These are phyloP conservation scores for Collariella sp. DNA, from an alignment of 495 filamentous ascomycete species.

Conservation along the genomic window DNA sequence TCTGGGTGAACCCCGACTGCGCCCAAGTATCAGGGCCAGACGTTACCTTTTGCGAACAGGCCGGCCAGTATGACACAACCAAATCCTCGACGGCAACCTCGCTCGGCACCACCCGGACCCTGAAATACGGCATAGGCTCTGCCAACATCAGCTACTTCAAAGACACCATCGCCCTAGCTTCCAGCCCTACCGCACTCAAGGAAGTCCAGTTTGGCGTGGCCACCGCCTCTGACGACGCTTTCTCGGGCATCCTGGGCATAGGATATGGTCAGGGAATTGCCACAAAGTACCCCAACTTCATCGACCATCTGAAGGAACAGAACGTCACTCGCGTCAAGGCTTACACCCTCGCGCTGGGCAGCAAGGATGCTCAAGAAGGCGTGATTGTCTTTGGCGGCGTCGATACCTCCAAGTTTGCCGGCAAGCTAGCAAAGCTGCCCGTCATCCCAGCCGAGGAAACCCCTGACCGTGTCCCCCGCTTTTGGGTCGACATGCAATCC, in stretches of 20 bases:
- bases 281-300: constrained; percentile 37
- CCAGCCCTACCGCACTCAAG: constrained; percentile 28
- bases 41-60: constrained; percentile 34
- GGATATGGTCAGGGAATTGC: constrained; percentile 37
- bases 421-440: constrained; percentile 58
- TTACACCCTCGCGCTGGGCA: constrained; percentile 41
- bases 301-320: constrained; percentile 36
- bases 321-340: constrained; percentile 38
- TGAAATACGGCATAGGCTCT: constrained; percentile 40
- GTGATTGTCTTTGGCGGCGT: constrained; percentile 88
- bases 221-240: constrained; percentile 30
- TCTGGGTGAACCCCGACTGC: constrained; percentile 46
- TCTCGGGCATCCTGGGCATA: constrained; percentile 41
- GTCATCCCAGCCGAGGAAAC: constrained; percentile 44
- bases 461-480: constrained; percentile 39
- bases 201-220: constrained; percentile 41
- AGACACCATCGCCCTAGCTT: constrained; percentile 36
- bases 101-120: constrained; percentile 26
- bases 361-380: constrained; percentile 48
- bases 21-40: constrained; percentile 29
- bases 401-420: constrained; percentile 74
- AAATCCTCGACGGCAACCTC: constrained; percentile 29
- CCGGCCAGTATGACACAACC: constrained; percentile 32
- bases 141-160: constrained; percentile 38
- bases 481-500: constrained; percentile 55